Evolutionary conservation across 106 monocot species (phyloP), one percentile per base, ranked within the genome.

Genomic region (Platanthera guangdongensis): DNA sequence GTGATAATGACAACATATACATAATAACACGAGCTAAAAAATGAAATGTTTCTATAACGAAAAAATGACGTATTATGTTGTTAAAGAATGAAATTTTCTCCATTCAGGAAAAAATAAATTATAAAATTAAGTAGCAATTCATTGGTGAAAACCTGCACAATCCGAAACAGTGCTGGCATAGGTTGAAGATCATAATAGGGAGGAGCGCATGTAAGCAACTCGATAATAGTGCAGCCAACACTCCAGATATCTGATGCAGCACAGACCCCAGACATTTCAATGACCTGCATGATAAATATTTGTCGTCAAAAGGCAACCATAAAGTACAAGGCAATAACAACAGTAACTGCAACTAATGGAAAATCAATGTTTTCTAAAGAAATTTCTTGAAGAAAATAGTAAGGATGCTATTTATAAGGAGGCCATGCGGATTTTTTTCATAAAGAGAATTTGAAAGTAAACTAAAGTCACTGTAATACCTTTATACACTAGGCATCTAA

Each of bases 191-290:
- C 96, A 81, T 97, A 97, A 85, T 97, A 97, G 68, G 96, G 96
- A 1, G 96, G 96, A 50, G 91, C 93, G 76, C 96, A 97, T 62
- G 96, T 97, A 60, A 97, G 89, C 77, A 97, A 79, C 75, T 97
- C 96, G 73, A 97, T 97, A 15, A 97, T 93, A 60, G 96, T 97
- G 86, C 96, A 96, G 21, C 96, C 96, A 85, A 97, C 96, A 85
- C 96, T 97, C 96, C 96, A 97, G 73, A 97, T 93, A 78, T 97
- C 96, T 72, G 96, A 97, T 81, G 96, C 96, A 80, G 96, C 96
- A 82, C 90, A 93, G 65, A 97, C 96, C 53, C 96, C 96, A 78
- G 96, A 91, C 96, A 97, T 91, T 75, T 93, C 96, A 81, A 97
- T 97, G 12, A 97, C 96, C 96, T 97, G 76, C 7, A 71, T 7